A percentile compares a stretch with the other conserved stretches of the same genome.
Evolutionary conservation across 116 monocot genomes (phyloP).

Genomic region (Trichopus zeylanicus): DNA sequence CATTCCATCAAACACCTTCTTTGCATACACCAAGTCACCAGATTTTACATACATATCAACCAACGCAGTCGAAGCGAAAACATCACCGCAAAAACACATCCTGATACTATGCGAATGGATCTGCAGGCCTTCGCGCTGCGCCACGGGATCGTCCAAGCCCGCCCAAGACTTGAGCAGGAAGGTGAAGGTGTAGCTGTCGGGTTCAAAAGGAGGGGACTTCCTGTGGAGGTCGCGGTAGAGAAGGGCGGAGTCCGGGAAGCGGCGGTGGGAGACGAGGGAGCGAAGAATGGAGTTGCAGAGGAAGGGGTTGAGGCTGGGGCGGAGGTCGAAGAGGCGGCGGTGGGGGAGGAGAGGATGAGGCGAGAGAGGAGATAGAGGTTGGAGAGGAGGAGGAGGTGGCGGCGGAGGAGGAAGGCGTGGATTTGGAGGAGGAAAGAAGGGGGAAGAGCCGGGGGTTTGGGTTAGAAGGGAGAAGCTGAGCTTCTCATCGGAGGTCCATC

Average conservation of each 20-base stretch:
- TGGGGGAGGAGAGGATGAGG: too few relatives aligned
- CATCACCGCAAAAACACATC: conserved; percentile 17
- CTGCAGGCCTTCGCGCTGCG: conserved; percentile 16
- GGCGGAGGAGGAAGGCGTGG: conserved; percentile 12
- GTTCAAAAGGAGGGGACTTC: conserved; percentile 4
- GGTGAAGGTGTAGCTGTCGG: conserved; percentile 36
- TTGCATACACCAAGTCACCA: conserved; percentile 16
- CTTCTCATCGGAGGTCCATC: too few relatives aligned
- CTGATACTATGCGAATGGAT: conserved; percentile 23
- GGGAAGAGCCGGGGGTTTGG: conserved; percentile 17
- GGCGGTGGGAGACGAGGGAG: conserved; percentile 11
- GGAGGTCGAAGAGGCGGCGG: too few relatives aligned
- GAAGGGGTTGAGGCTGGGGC: conserved; percentile 21
- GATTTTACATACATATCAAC: conserved; percentile 30
- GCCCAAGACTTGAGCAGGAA: conserved; percentile 30
- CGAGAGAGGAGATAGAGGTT: too few relatives aligned
- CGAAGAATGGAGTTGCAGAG: conserved; percentile 35
- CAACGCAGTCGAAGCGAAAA: conserved; percentile 25
- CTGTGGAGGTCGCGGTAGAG: conserved; percentile 27
- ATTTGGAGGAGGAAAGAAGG: conserved; percentile 18
- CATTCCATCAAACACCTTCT: conserved; percentile 33
- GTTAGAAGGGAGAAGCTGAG: conserved; percentile 26
- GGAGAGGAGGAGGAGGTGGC: conserved; percentile 11
- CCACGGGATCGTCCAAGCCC: background rate
- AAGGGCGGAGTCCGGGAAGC: conserved; percentile 10